Evolutionary conservation across 1,284 basidiomycete species (phyloP).

Genomic region (Microbotryomycetes sp.): DNA sequence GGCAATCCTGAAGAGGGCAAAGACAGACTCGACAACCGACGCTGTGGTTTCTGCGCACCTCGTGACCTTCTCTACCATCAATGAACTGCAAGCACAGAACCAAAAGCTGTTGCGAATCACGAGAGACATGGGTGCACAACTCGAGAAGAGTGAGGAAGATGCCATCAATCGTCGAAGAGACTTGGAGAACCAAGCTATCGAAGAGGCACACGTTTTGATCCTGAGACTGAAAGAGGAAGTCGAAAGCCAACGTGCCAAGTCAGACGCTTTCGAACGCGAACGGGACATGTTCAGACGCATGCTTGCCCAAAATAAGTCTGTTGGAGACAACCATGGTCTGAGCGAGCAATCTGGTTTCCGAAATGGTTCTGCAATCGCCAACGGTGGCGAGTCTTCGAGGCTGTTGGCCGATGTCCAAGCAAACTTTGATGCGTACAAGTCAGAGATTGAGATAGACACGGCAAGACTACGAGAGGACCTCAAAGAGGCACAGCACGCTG

Average conservation of each 20-base stretch:
- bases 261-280: slow-evolving; percentile 76
- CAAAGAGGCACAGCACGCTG: slow-evolving; percentile 57
- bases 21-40: slow-evolving; percentile 55
- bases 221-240: slow-evolving; percentile 69
- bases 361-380: slow-evolving; percentile 44
- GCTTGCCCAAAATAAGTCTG: slow-evolving; percentile 45
- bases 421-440: slow-evolving; percentile 68
- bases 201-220: slow-evolving; percentile 80
- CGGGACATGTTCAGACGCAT: slow-evolving; percentile 76
- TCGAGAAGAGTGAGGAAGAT: slow-evolving; percentile 43
- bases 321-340: neutral
- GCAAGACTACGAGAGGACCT: slow-evolving; percentile 64
- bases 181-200: slow-evolving; percentile 65
- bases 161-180: slow-evolving; percentile 22
- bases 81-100: slow-evolving; percentile 80
- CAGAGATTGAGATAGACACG: slow-evolving; percentile 67
- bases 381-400: slow-evolving; percentile 34
- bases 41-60: slow-evolving; percentile 81
- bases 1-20: slow-evolving; percentile 41
- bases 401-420: slow-evolving; percentile 60
- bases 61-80: slow-evolving; percentile 77
- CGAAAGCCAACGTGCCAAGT: slow-evolving; percentile 59
- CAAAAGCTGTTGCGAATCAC: slow-evolving; percentile 76
- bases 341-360: neutral
- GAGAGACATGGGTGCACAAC: slow-evolving; percentile 50